Evolutionary conservation across 257 asterid genomes (phyloP).

Genomic region (Solanum appendiculatum): DNA sequence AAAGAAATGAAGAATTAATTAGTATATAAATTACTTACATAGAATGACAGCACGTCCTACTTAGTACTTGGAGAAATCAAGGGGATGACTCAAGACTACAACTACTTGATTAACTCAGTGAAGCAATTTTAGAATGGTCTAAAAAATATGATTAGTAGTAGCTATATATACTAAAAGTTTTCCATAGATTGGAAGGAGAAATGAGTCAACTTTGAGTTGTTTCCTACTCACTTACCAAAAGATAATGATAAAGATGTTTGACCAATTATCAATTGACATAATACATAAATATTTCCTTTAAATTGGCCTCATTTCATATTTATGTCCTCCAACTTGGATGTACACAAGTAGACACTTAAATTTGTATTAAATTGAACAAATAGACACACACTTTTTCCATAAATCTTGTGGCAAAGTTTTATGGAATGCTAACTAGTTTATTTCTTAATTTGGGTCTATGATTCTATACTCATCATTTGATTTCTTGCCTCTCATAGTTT

Average conservation of each 20-base stretch:
- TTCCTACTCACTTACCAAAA: neutral
- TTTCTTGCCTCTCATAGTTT: too few species aligned
- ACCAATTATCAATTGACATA: neutral
- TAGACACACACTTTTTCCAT: too few species aligned
- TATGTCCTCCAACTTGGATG: neutral
- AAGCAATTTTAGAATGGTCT: neutral
- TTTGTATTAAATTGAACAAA: too few species aligned
- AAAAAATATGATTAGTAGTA: neutral
- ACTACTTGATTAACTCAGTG: neutral
- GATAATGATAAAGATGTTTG: neutral
- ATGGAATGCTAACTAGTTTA: too few species aligned
- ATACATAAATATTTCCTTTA: neutral
- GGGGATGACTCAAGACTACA: neutral
- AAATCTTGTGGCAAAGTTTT: too few species aligned
- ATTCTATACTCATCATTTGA: too few species aligned
- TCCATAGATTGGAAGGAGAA: neutral
- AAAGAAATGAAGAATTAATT: neutral
- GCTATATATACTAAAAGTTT: neutral
- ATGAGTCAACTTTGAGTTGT: neutral
- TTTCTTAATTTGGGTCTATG: too few species aligned
- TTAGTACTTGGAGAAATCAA: neutral
- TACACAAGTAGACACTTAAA: neutral
- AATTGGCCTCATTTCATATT: too few species aligned
- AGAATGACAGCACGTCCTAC: neutral
- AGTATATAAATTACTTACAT: neutral